Evolutionary conservation across 768 basidiomycete species (phyloP), one percentile per base, ranked within the genome.

Genomic region (Scleroderma citrinum): DNA sequence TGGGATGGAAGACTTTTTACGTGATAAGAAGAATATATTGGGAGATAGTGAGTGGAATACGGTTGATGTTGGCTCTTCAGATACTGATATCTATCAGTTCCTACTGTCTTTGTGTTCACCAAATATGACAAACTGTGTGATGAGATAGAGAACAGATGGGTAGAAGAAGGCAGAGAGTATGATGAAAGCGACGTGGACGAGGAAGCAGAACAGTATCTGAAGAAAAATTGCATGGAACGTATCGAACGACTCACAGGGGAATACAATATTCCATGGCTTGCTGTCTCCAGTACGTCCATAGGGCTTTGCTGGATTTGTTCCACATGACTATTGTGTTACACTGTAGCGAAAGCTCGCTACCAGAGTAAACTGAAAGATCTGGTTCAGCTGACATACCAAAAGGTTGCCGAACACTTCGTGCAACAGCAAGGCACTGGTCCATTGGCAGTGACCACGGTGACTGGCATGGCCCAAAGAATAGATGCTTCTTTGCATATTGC

Each of bases 21-120:
- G 17, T 10, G 16, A 12, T 6, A 50, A 40, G 21, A 34, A 11
- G 12, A 31, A 46, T 2, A 14, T 31, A 8, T 36, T 51, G 20
- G 49, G 44, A 37, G 17, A 39, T 12, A 46, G 49, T 46, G 20
- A n/a, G 49, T 45, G 3, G 14, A 20, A 41, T 14, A 3, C 8
- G 32, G 14, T 3, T 16, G 13, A 14, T 30, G 14, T 8, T 29
- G 5, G 29, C 29, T 31, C n/a, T 41, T 5, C 5, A 20, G 21
- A 2, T 10, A 23, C 23, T 30, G 16, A 14, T 16, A 5, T 20
- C 17, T 11, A 10, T 13, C 12, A 51, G 50, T 47, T 20, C 50
- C 50, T 10, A 12, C 40, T 5, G 7, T 51, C 11, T n/a, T 47
- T 12, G 46, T 51, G 13, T 42, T 51, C 23, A 51, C 46, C 10